Conservation (phyloP, 257 asterid species). For the Scutellaria barbata region DNA sequence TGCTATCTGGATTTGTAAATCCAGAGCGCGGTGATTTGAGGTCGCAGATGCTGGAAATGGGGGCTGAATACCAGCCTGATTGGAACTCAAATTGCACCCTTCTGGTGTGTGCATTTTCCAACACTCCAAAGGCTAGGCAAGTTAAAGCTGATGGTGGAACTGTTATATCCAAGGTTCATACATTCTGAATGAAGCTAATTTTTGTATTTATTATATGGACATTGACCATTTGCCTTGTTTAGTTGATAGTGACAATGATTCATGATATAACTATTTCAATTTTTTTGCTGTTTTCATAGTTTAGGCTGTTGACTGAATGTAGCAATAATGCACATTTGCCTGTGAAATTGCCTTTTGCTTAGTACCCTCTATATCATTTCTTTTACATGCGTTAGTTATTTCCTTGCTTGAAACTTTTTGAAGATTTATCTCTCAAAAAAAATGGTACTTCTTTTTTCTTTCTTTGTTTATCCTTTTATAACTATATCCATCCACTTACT, state of each 20-base stretch:
- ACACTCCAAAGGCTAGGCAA: conserved; percentile 92
- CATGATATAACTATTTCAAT: background rate
- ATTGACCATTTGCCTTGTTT: background rate
- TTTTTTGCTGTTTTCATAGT: conserved; percentile 17
- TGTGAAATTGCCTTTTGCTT: background rate
- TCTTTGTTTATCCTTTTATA: conserved; percentile 23
- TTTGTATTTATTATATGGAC: conserved; percentile 3
- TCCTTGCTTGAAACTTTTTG: conserved; percentile 16
- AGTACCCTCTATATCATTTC: conserved; percentile 1
- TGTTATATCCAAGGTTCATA: conserved; percentile 74
- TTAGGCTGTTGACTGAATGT: conserved; percentile 6
- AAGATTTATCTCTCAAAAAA: conserved; percentile 3
- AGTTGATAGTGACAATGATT: conserved; percentile 9
- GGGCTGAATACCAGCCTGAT: conserved; percentile 89
- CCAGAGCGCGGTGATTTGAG: conserved; percentile 82
- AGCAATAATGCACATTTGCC: background rate
- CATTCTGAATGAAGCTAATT: conserved; percentile 6
- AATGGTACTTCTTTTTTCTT: background rate
- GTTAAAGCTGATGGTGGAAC: conserved; percentile 90
- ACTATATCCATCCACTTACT: conserved; percentile 21
- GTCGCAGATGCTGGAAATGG: conserved; percentile 93
- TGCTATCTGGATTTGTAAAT: conserved; percentile 91
- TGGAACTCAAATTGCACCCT: conserved; percentile 87
- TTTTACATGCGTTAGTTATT: conserved; percentile 28
- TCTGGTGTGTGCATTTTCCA: conserved; percentile 79